phyloP scores from a whole-genome alignment of 1,284 basidiomycete species.

The Schizophyllum amplum region DNA sequence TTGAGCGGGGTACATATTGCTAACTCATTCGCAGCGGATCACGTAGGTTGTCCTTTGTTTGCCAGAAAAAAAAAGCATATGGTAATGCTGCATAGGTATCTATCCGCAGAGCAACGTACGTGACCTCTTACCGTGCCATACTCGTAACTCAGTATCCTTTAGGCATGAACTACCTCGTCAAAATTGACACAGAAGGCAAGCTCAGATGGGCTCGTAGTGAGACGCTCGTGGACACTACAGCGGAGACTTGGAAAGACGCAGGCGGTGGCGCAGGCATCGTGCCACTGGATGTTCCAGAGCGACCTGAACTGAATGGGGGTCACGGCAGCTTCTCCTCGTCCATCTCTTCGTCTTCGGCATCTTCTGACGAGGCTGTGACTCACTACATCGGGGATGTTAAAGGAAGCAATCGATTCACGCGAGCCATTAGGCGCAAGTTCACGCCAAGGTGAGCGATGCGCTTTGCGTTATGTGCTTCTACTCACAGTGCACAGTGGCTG shows the following conservation, averaged over 20 bases:
- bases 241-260: slow-evolving; percentile 57
- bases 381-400: slow-evolving; percentile 39
- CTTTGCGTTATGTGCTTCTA: no score
- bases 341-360: slow-evolving; percentile 17
- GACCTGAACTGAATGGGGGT: slow-evolving; percentile 13
- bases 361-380: slow-evolving; percentile 30
- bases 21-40: no score
- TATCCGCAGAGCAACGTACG: slow-evolving; percentile 59
- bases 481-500: no score
- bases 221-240: slow-evolving; percentile 53
- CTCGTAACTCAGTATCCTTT: not conserved
- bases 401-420: slow-evolving; percentile 31
- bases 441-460: slow-evolving; percentile 23
- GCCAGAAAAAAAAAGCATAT: no score
- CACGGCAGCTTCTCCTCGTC: slow-evolving; percentile 1
- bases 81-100: slow-evolving; percentile 39
- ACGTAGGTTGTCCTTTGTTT: no score
- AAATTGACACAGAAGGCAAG: slow-evolving; percentile 53
- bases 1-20: no score
- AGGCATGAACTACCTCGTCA: slow-evolving; percentile 63
- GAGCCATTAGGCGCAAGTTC: slow-evolving; percentile 35
- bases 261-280: slow-evolving; percentile 52
- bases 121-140: not conserved
- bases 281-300: slow-evolving; percentile 28
- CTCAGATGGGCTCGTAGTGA: slow-evolving; percentile 67